Conservation (phyloP, 2,329 filamentous ascomycete species). For the Hymenoscyphus fraxineus region DNA sequence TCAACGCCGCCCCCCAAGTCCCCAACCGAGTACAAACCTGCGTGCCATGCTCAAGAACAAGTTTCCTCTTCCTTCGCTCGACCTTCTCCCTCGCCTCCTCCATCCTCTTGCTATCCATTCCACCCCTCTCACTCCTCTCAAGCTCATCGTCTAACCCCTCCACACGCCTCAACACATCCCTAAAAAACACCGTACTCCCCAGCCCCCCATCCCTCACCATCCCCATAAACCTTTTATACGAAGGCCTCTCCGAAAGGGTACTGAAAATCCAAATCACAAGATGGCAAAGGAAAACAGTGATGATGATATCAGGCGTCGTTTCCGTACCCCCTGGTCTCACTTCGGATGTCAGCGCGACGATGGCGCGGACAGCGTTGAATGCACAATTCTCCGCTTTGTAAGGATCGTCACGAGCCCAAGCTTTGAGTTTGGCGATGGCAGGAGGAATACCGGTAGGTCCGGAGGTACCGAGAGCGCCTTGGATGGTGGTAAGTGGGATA, state of each 20-base stretch:
- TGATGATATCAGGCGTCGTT: constrained; percentile 22
- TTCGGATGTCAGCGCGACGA: constrained; percentile 14
- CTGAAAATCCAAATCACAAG: constrained; percentile 26
- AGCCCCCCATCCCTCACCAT: background rate
- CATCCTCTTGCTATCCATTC: background rate
- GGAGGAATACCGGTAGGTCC: constrained; percentile 17
- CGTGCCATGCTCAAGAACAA: constrained; percentile 25
- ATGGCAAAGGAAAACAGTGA: constrained; percentile 25
- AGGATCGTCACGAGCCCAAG: constrained; percentile 17
- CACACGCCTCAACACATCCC: constrained; percentile 12
- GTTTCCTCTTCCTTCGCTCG: background rate
- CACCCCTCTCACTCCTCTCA: background rate
- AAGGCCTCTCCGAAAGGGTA: constrained; percentile 12
- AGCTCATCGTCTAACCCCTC: constrained; percentile 6
- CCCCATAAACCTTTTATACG: constrained; percentile 12
- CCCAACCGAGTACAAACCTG: constrained; percentile 25
- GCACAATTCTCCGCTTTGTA: constrained; percentile 18
- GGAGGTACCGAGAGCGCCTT: constrained; percentile 24
- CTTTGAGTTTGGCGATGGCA: constrained; percentile 20
- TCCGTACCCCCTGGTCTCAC: constrained; percentile 10
- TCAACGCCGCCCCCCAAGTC: constrained; percentile 26
- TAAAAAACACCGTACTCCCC: constrained; percentile 17
- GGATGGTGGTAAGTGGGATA: constrained; percentile 22
- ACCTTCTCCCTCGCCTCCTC: background rate
- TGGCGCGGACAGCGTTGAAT: constrained; percentile 20